Percentiles rank a stretch among this genome's conserved stretches.
These are phyloP conservation scores for Hypoxylon rubiginosum DNA, from an alignment of 2,329 filamentous ascomycete genomes.

Conservation along the genomic window DNA sequence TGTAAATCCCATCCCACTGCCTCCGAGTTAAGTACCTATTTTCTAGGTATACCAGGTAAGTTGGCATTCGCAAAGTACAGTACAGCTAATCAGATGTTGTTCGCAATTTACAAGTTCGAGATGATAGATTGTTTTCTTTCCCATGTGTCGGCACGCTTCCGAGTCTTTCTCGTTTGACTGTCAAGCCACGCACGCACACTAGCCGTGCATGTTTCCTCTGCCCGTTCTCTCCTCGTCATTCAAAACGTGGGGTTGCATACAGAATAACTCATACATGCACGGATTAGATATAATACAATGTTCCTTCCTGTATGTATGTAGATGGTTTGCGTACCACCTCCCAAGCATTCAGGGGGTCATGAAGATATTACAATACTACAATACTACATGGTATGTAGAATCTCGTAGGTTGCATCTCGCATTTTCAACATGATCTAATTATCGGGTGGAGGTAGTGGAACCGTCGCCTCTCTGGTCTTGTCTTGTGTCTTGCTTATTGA, in stretches of 20 bases:
- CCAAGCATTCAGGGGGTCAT: not conserved
- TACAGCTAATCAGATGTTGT: not conserved
- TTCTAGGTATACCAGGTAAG: not conserved
- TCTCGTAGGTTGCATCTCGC: slow-evolving; percentile 40
- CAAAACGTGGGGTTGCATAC: slow-evolving; percentile 41
- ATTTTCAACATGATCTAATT: slow-evolving; percentile 39
- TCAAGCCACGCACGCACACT: slow-evolving; percentile 35
- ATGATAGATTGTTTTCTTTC: not conserved
- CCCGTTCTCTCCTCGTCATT: slow-evolving; percentile 36
- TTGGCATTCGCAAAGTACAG: not conserved
- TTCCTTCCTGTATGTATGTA: no score
- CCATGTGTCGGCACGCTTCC: slow-evolving; percentile 25
- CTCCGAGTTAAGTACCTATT: slow-evolving; percentile 5
- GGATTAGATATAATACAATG: not conserved
- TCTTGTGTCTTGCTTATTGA: slow-evolving; percentile 28
- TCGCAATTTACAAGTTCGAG: slow-evolving; percentile 13
- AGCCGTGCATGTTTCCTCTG: slow-evolving; percentile 34
- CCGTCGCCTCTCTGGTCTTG: slow-evolving; percentile 12
- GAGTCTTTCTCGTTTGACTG: slow-evolving; percentile 41
- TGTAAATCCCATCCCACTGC: slow-evolving; percentile 33
- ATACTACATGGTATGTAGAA: slow-evolving; percentile 16
- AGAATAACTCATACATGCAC: slow-evolving; percentile 13
- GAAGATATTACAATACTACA: not conserved
- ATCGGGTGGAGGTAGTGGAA: slow-evolving; percentile 28
- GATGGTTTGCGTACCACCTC: not conserved